phyloP scores from a whole-genome alignment of 1,284 basidiomycete species.

The Trichosporon asahii region DNA sequence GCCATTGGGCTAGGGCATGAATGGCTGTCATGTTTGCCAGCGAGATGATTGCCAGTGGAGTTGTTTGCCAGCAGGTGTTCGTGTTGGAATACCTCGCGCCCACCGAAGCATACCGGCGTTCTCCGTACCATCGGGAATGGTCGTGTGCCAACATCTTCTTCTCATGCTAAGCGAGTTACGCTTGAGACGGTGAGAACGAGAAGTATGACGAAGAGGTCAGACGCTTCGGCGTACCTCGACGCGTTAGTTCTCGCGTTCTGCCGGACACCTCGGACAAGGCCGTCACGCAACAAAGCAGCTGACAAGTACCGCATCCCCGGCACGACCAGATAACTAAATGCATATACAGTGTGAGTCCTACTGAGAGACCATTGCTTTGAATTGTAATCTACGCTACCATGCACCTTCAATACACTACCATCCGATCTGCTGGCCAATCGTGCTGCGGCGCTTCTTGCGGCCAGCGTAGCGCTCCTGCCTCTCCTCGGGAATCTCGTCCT shows the following conservation, averaged over 20 bases:
- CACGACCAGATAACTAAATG: neutral
- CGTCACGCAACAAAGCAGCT: neutral
- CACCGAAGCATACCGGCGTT: neutral
- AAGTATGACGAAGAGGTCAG: neutral
- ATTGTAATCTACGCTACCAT: neutral
- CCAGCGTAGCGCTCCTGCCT: neutral
- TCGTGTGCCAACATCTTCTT: neutral
- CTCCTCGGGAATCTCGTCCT: constrained; percentile 6
- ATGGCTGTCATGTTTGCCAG: neutral
- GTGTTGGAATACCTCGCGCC: neutral
- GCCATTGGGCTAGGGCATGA: neutral
- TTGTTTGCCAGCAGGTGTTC: neutral
- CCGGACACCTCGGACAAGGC: neutral
- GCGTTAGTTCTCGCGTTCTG: neutral
- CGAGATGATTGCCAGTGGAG: too few relatives aligned
- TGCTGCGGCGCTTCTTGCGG: constrained; percentile 1
- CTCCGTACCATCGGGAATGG: too few relatives aligned
- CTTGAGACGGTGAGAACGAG: neutral
- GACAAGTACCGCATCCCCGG: neutral
- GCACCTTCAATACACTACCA: neutral
- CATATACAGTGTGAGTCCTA: neutral
- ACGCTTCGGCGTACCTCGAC: neutral
- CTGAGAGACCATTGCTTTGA: neutral
- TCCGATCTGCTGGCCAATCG: neutral
- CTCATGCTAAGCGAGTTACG: neutral